These are phyloP conservation scores for Penicillium mononematosum DNA, from an alignment of 495 filamentous ascomycete species.

Conservation along the genomic window DNA sequence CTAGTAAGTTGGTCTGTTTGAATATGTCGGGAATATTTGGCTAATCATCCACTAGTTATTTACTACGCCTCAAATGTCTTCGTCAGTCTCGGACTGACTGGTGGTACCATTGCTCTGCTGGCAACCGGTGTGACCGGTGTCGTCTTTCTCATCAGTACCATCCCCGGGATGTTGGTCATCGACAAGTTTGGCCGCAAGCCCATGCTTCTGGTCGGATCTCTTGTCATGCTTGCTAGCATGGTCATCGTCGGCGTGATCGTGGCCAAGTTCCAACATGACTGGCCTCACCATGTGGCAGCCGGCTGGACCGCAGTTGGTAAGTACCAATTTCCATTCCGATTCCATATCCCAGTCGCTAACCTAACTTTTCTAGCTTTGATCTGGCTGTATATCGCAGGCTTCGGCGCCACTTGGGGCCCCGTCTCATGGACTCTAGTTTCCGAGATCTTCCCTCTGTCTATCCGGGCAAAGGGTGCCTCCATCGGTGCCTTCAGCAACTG, in stretches of 20 bases:
- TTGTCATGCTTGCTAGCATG: constrained; percentile 37
- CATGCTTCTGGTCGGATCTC: constrained; percentile 67
- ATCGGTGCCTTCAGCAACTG: constrained; percentile 46
- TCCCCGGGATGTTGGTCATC: constrained; percentile 71
- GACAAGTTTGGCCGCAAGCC: constrained; percentile 74
- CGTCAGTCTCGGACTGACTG: constrained; percentile 81
- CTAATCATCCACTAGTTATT: constrained; percentile 21
- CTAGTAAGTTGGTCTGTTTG: constrained; percentile 23
- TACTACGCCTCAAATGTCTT: constrained; percentile 42
- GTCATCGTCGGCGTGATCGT: constrained; percentile 52
- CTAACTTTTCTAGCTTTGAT: constrained; percentile 28
- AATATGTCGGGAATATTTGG: not conserved
- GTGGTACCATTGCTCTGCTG: constrained; percentile 69
- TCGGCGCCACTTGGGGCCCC: constrained; percentile 63
- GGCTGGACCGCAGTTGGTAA: constrained; percentile 46
- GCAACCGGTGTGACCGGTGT: constrained; percentile 60
- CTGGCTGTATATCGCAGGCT: constrained; percentile 46
- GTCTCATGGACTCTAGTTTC: constrained; percentile 29
- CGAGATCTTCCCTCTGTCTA: constrained; percentile 48
- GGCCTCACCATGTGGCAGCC: constrained; percentile 35
- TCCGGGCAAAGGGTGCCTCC: constrained; percentile 46
- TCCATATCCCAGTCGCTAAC: constrained; percentile 29
- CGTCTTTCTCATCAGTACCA: constrained; percentile 68
- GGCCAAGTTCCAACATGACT: constrained; percentile 37
- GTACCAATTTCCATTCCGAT: constrained; percentile 9